A percentile compares a stretch with the other conserved stretches of the same genome.
Evolutionary conservation across 352 stramenopile species (phyloP).

Genomic region (Globisporangium parvum): DNA sequence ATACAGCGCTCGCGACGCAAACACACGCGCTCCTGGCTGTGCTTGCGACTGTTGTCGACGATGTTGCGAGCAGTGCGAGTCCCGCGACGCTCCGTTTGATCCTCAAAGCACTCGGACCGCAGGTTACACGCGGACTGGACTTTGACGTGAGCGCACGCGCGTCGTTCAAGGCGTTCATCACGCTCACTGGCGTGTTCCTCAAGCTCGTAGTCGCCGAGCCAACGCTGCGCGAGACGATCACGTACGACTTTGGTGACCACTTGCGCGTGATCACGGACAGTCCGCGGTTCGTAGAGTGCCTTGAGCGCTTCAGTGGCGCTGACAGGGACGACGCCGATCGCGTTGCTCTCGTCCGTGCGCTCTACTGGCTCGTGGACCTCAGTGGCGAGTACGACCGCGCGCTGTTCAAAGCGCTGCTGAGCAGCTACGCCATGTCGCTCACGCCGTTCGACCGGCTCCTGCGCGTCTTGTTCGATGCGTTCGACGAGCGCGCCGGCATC

Average conservation of each 20-base stretch:
- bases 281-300: conserved; percentile 20
- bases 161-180: conserved; percentile 29
- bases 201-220: conserved; percentile 19
- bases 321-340: conserved; percentile 8
- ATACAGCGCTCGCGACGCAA: neutral
- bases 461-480: conserved; percentile 46
- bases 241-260: conserved; percentile 34
- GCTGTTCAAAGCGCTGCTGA: conserved; percentile 57
- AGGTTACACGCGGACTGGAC: conserved; percentile 20
- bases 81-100: conserved; percentile 1
- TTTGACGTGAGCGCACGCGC: conserved; percentile 9
- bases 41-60: conserved; percentile 5
- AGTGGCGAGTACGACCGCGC: conserved; percentile 35
- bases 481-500: conserved; percentile 35
- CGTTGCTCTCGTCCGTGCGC: conserved; percentile 31
- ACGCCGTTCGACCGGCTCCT: conserved; percentile 50
- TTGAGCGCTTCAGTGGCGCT: conserved; percentile 9
- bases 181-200: conserved; percentile 27
- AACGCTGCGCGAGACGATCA: conserved; percentile 2
- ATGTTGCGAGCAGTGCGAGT: neutral
- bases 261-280: conserved; percentile 26
- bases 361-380: conserved; percentile 34
- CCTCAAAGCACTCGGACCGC: conserved; percentile 16
- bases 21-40: conserved; percentile 3
- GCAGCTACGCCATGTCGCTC: conserved; percentile 64